A percentile compares a stretch with the other conserved stretches of the same genome.
phyloP scores from a whole-genome alignment of 2,329 filamentous ascomycete genomes.

The Tolypocladium cylindrosporum region DNA sequence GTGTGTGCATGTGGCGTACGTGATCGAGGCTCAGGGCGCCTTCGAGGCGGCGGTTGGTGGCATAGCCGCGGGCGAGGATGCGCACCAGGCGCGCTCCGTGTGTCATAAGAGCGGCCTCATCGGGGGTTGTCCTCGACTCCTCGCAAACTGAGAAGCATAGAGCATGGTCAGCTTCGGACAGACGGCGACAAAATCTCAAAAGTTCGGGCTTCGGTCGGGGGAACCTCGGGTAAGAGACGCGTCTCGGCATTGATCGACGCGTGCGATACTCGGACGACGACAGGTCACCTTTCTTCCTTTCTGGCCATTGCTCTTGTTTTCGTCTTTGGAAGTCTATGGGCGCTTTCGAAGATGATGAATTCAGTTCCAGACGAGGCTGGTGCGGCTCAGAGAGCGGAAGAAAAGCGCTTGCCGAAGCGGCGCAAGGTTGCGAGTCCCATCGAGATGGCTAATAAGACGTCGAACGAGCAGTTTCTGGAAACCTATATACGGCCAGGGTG shows the following conservation, averaged over 20 bases:
- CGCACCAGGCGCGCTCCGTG: constrained; percentile 14
- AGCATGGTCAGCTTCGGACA: background rate
- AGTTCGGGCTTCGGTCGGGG: constrained; percentile 4
- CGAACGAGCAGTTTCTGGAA: constrained; percentile 36
- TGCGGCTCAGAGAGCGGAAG: background rate
- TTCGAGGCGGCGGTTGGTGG: constrained; percentile 23
- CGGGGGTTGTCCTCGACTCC: background rate
- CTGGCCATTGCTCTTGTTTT: background rate
- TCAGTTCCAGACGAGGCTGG: background rate
- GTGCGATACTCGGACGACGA: background rate
- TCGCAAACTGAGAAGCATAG: background rate
- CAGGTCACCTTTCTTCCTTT: too few species aligned
- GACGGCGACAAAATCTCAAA: background rate
- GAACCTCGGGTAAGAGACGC: constrained; percentile 7
- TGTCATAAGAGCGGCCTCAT: constrained; percentile 15
- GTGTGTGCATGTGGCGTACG: constrained; percentile 24
- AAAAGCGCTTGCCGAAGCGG: background rate
- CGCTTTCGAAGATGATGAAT: background rate
- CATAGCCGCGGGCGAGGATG: constrained; percentile 21
- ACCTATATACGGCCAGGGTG: constrained; percentile 39
- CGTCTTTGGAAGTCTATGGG: background rate
- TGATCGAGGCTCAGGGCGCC: constrained; percentile 46
- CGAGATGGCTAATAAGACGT: constrained; percentile 36
- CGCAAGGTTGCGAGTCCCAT: constrained; percentile 23
- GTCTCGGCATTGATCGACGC: background rate